A percentile compares a stretch with the other conserved stretches of the same genome.
phyloP scores from a whole-genome alignment of 2,329 filamentous ascomycete species.

The Ophiostoma ips region DNA sequence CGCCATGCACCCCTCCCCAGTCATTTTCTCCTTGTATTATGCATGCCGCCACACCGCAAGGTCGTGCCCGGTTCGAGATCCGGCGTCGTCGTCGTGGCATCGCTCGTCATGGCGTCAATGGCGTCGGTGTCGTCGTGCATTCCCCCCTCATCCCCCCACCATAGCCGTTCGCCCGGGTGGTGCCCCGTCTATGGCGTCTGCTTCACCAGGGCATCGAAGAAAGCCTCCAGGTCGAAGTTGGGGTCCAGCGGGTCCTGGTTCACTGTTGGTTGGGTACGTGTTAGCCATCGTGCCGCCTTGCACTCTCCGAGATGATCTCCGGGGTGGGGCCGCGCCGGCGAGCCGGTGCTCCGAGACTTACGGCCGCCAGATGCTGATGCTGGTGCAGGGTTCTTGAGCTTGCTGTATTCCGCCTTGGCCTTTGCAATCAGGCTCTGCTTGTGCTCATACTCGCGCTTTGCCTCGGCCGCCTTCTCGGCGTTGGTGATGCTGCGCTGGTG shows the following conservation, averaged over 20 bases:
- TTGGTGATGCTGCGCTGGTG: conserved; percentile 75
- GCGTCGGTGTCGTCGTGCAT: neutral
- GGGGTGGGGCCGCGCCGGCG: neutral
- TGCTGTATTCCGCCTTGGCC: conserved; percentile 81
- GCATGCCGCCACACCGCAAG: conserved; percentile 1
- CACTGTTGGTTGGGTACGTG: conserved; percentile 13
- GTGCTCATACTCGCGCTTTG: conserved; percentile 73
- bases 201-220: conserved; percentile 49
- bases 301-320: neutral
- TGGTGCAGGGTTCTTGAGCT: conserved; percentile 45
- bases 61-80: conserved; percentile 3
- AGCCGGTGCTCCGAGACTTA: conserved; percentile 16
- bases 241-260: conserved; percentile 57
- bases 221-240: conserved; percentile 88
- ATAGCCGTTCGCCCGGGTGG: conserved; percentile 1
- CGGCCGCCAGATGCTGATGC: conserved; percentile 19
- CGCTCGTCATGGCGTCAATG: neutral
- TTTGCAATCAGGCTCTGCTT: conserved; percentile 85
- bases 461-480: conserved; percentile 53
- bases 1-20: neutral
- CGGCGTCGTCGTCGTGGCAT: neutral
- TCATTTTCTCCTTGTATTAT: conserved; percentile 3
- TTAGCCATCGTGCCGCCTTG: neutral
- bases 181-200: conserved; percentile 23
- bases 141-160: neutral